phyloP scores from a whole-genome alignment of 2,329 filamentous ascomycete genomes.

The Xylaria sp. region DNA sequence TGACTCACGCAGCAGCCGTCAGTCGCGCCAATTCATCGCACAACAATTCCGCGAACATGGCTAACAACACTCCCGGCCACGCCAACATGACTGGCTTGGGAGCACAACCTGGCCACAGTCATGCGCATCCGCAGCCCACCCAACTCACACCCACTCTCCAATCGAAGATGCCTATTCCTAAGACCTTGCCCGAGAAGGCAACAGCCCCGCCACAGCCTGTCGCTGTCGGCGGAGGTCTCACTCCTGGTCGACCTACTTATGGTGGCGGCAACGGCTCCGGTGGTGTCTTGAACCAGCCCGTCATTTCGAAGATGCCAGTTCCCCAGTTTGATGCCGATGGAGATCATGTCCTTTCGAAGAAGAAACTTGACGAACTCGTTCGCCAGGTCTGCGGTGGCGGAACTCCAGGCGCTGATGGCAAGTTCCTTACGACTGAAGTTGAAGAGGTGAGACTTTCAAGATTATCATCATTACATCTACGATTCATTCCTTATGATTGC shows the following conservation, averaged over 20 bases:
- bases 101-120: slow-evolving; percentile 39
- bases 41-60: slow-evolving; percentile 24
- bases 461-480: neutral
- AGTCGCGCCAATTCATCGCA: slow-evolving; percentile 31
- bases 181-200: slow-evolving; percentile 64
- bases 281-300: slow-evolving; percentile 82
- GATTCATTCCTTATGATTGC: slow-evolving; percentile 5
- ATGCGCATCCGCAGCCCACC: slow-evolving; percentile 44
- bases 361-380: slow-evolving; percentile 92
- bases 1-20: slow-evolving; percentile 30
- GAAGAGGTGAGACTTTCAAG: slow-evolving; percentile 67
- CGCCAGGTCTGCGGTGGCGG: slow-evolving; percentile 84
- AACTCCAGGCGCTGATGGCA: slow-evolving; percentile 65
- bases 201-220: slow-evolving; percentile 70
- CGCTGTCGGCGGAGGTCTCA: slow-evolving; percentile 55
- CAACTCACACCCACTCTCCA: slow-evolving; percentile 35
- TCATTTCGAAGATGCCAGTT: slow-evolving; percentile 71
- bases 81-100: slow-evolving; percentile 21
- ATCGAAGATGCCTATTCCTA: slow-evolving; percentile 74
- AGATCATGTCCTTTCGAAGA: slow-evolving; percentile 92
- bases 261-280: slow-evolving; percentile 72
- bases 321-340: slow-evolving; percentile 89
- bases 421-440: slow-evolving; percentile 81
- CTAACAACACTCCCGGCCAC: slow-evolving; percentile 22
- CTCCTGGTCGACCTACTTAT: slow-evolving; percentile 73